Base-by-base conservation (phyloP, 2,329 filamentous ascomycete species). In the Sporothrix schenckii region DNA sequence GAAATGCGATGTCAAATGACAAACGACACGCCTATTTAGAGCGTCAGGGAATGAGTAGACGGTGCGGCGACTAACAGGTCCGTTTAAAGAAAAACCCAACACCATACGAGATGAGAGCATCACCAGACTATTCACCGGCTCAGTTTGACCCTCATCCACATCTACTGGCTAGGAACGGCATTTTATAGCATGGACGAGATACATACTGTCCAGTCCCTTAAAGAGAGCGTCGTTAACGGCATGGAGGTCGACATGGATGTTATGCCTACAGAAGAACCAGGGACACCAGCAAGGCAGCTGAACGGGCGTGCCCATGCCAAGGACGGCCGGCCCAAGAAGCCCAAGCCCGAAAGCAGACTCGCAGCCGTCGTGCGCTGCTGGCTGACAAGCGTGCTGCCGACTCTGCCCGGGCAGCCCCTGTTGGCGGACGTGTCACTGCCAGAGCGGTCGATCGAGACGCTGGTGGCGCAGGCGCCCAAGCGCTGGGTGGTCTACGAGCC, bases 401-500 rank as follows among this genome's bases (percentile, higher is more conserved):
- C 58, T 66, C 54, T 49, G 63, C 69, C 54, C 21, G 47, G 16
- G n/a, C 30, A 24, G 21, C 34, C 52, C 70, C 77, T 19, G 71
- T 69, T 13, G 2, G 58, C n/a, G 13, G 52, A n/a, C 61, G 41
- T 41, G 7, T 24, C 47, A 30, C 41, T 56, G 49, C 68, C 54
- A 5, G 56, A 27, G 13, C 53, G 66, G 54, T 27, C 66, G 13
- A 4, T 68, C 0, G 61, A 66, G 6, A 27, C 14, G 4, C 79
- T 87, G 11, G 56, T 84, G 24, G 75, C 74, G 13, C 77, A 79
- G 54, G 81, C 83, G 2, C 87, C 88, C 0, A 88, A 85, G 74
- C 80, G 87, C 72, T 90, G 87, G 82, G 84, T 84, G 0, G 80
- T 85, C 14, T 90, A 90, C 74, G 84, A 85, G 70, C 87, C 88